Evolutionary conservation across 495 filamentous ascomycete genomes (phyloP), one percentile per base, ranked within the genome.

Genomic region (Trichoderma virens): DNA sequence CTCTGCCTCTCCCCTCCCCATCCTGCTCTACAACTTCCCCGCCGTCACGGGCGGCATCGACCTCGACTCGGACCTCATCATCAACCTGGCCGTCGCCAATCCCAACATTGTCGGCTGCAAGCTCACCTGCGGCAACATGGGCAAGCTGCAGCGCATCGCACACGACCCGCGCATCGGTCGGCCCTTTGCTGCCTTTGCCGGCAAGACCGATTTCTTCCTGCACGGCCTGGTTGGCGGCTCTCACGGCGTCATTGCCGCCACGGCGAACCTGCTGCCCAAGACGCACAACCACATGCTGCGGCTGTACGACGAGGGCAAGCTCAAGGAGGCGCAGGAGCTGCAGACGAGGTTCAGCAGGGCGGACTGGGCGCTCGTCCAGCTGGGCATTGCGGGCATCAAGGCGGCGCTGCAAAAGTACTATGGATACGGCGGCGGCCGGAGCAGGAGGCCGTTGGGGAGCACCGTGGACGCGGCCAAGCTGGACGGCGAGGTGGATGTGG

Each of bases 351-450:
- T 95, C 63, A 87, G 85, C 64, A 83, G 80, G 69, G 89, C 86
- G 23, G 90, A 93, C 70, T 95, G 90, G 90, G 80, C 90, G 32
- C 81, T 91, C 32, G 92, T 90, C 39, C 90, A 90, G 78, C 79
- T 85, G 11, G 88, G 89, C 45, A 90, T 93, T 66, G 87, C 90
- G 3, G 90, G 90, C 5, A 91, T 91, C 54, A 93, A 95, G 84
- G 82, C 83, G 62, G 90, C 88, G 18, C 85, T 95, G 68, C 86
- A 91, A 72, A 79, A 78, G 25, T 91, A 90, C 72, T 86, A 85
- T 69, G 90, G 89, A 16, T 89, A 90, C 68, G 88, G 87, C 27
- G 88, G 88, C 11, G 85, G 51, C 23, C 28, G 51, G 51, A 56
- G 51, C 51, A 56, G 51, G 51, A 3, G 51, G 88, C 3, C 51